phyloP scores from a whole-genome alignment of 1,284 basidiomycete species.

The Malassezia dermatis region DNA sequence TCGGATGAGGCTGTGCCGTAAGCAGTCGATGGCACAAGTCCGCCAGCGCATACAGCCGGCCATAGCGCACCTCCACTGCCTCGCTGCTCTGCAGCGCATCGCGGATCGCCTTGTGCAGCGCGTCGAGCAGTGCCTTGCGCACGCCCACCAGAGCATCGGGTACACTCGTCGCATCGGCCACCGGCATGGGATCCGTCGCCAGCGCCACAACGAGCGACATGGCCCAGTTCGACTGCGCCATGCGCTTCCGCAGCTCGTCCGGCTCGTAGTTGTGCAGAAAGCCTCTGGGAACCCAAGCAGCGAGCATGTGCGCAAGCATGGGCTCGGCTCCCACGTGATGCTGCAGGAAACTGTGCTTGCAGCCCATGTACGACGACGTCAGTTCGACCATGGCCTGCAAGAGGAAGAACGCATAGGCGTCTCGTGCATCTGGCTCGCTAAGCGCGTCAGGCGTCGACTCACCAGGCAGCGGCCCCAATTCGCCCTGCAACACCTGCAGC shows the following conservation, averaged over 20 bases:
- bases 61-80: slow-evolving; percentile 68
- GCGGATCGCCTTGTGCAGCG: slow-evolving; percentile 73
- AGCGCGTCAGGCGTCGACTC: neutral
- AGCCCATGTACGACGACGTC: slow-evolving; percentile 79
- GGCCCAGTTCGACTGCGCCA: slow-evolving; percentile 58
- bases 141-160: slow-evolving; percentile 65
- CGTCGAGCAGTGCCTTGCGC: slow-evolving; percentile 80
- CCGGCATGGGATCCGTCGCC: slow-evolving; percentile 67
- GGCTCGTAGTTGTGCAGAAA: slow-evolving; percentile 34
- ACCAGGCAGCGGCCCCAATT: neutral
- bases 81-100: slow-evolving; percentile 60
- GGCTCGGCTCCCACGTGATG: slow-evolving; percentile 52
- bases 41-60: slow-evolving; percentile 72
- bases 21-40: slow-evolving; percentile 82
- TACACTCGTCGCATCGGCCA: slow-evolving; percentile 54
- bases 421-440: slow-evolving; percentile 32
- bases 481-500: slow-evolving; percentile 56
- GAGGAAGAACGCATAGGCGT: slow-evolving; percentile 69
- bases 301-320: slow-evolving; percentile 35
- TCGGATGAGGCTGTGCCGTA: slow-evolving; percentile 59
- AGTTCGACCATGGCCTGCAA: slow-evolving; percentile 87
- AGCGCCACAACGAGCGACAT: slow-evolving; percentile 83
- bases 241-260: slow-evolving; percentile 41
- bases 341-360: slow-evolving; percentile 77
- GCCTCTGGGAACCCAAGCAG: slow-evolving; percentile 44